These are phyloP conservation scores for Phytophthora vignae DNA, from an alignment of 352 stramenopile species.

Conservation along the genomic window DNA sequence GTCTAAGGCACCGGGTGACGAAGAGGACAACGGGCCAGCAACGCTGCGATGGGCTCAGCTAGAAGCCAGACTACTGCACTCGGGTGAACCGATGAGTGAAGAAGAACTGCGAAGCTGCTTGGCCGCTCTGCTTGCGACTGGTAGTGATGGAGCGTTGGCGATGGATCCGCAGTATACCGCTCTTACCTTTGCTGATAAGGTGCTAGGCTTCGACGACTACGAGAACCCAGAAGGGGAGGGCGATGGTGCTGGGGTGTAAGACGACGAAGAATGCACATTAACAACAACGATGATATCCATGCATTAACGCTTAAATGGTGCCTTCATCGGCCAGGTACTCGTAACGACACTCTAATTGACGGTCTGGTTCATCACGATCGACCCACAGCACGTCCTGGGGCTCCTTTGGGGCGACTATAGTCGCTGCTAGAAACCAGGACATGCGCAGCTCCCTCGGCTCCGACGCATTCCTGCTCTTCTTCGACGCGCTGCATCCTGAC, in stretches of 20 bases:
- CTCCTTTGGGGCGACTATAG: neutral
- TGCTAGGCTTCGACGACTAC: conserved; percentile 92
- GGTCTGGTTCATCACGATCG: conserved; percentile 32
- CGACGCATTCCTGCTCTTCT: conserved; percentile 7
- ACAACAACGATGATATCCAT: neutral
- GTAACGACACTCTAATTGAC: conserved; percentile 31
- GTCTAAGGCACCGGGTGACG: conserved; percentile 2
- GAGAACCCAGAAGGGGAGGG: conserved; percentile 35
- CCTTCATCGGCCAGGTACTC: conserved; percentile 21
- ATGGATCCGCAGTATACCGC: conserved; percentile 69
- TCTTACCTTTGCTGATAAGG: conserved; percentile 80
- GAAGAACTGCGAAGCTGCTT: conserved; percentile 88
- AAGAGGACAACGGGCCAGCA: conserved; percentile 17
- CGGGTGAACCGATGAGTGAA: conserved; percentile 81
- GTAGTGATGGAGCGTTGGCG: conserved; percentile 33
- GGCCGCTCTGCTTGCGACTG: conserved; percentile 65
- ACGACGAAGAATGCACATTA: neutral
- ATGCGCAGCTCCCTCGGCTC: conserved; percentile 6
- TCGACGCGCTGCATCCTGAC: conserved; percentile 8
- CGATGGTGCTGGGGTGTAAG: neutral
- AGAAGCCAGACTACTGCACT: conserved; percentile 66
- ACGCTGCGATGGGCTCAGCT: conserved; percentile 73
- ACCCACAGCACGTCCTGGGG: conserved; percentile 26
- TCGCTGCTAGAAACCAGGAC: conserved; percentile 14
- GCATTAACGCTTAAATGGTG: conserved; percentile 24